Percentiles rank a stretch among this genome's conserved stretches.
Evolutionary conservation across 441 rosid species (phyloP).

Genomic region (Aquilaria agallochum): DNA sequence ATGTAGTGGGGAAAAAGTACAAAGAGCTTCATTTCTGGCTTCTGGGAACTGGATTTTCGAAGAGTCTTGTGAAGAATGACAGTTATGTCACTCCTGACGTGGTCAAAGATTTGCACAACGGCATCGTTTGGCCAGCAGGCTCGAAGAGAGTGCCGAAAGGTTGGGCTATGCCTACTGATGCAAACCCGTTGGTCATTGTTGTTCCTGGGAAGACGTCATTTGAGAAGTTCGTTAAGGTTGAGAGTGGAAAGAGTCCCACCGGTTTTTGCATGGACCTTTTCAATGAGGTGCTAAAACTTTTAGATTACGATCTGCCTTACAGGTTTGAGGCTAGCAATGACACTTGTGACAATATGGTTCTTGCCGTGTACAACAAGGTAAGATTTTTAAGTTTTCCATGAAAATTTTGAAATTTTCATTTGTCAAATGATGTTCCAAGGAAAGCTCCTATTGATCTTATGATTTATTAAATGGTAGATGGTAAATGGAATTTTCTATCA

Average conservation of each 20-base stretch:
- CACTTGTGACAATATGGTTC: slow-evolving; percentile 36
- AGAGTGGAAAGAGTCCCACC: slow-evolving; percentile 4
- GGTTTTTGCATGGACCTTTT: slow-evolving; percentile 56
- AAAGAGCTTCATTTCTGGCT: slow-evolving; percentile 28
- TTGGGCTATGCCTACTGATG: slow-evolving; percentile 32
- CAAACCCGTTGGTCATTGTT: slow-evolving; percentile 34
- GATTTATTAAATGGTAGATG: too few relatives aligned
- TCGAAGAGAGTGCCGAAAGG: slow-evolving; percentile 30
- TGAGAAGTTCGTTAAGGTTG: slow-evolving; percentile 35
- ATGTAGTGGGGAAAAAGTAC: slow-evolving; percentile 23
- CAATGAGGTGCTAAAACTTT: neutral
- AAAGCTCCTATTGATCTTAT: too few relatives aligned
- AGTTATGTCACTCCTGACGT: neutral
- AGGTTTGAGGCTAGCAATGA: slow-evolving; percentile 26
- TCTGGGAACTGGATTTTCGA: slow-evolving; percentile 21
- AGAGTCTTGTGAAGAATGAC: slow-evolving; percentile 2
- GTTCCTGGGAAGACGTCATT: slow-evolving; percentile 42
- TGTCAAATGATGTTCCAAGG: too few relatives aligned
- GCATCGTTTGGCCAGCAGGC: slow-evolving; percentile 38
- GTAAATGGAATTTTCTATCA: too few relatives aligned
- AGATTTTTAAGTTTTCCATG: too few relatives aligned
- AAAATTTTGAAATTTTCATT: too few relatives aligned
- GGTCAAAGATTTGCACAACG: slow-evolving; percentile 8
- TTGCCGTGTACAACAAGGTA: slow-evolving; percentile 46
- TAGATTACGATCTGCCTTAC: slow-evolving; percentile 24